phyloP scores from a whole-genome alignment of 495 filamentous ascomycete genomes.

The Zalerion maritima region DNA sequence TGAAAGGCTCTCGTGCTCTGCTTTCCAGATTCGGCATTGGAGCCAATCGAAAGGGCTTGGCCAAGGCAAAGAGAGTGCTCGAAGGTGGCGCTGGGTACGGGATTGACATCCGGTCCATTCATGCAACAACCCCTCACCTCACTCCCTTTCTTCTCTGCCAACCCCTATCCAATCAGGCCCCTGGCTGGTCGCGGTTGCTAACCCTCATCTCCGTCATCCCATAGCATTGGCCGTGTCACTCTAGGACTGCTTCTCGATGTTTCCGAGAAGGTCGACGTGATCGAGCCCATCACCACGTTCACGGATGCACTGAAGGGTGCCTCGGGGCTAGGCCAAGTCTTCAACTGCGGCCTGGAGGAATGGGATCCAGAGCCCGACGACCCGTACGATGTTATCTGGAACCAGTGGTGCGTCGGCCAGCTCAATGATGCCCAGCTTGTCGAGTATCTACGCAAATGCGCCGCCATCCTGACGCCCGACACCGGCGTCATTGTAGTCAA shows the following conservation, averaged over 20 bases:
- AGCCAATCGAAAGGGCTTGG: conserved; percentile 12
- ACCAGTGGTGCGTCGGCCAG: conserved; percentile 89
- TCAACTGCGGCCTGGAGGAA: conserved; percentile 58
- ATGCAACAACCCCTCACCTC: conserved; percentile 1
- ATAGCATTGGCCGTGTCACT: not conserved
- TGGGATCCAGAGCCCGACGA: conserved; percentile 45
- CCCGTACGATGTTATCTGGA: conserved; percentile 52
- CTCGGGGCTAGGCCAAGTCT: conserved; percentile 44
- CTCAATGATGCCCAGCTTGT: conserved; percentile 67
- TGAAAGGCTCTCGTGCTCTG: conserved; percentile 63
- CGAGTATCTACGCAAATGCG: conserved; percentile 49
- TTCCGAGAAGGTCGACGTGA: conserved; percentile 31
- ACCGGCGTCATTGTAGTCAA: conserved; percentile 61
- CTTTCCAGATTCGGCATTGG: conserved; percentile 56
- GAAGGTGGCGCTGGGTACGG: conserved; percentile 44
- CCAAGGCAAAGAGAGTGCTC: conserved; percentile 16
- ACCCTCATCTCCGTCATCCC: not conserved
- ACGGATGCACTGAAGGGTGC: conserved; percentile 30
- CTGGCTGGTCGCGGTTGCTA: conserved; percentile 2
- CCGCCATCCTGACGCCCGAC: conserved; percentile 29
- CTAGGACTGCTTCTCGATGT: conserved; percentile 21
- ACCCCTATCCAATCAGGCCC: not conserved
- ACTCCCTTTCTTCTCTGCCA: not conserved
- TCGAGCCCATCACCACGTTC: conserved; percentile 44
- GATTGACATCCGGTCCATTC: no score